These are phyloP conservation scores for Aspergillus aculeatus DNA, from an alignment of 2,329 filamentous ascomycete species.

Conservation along the genomic window DNA sequence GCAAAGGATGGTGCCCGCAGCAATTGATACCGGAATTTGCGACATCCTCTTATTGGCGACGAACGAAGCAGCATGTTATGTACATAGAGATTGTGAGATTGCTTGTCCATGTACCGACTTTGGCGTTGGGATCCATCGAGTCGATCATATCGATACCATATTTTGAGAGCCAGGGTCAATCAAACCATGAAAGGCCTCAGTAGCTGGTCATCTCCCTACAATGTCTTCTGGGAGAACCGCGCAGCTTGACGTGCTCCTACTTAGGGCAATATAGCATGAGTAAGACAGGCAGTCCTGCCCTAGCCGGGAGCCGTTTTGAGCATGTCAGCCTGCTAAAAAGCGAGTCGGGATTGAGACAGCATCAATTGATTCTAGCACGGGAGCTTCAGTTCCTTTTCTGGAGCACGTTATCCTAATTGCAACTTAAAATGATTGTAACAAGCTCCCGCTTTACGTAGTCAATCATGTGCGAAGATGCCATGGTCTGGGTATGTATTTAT, in stretches of 20 bases:
- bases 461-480: no score
- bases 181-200: conserved; percentile 2
- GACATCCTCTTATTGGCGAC: conserved; percentile 25
- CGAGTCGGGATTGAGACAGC: not conserved
- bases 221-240: not conserved
- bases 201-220: not conserved
- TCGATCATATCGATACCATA: conserved; percentile 13
- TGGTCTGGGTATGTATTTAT: no score
- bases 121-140: conserved; percentile 34
- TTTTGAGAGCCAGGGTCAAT: not conserved
- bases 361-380: not conserved
- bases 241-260: not conserved
- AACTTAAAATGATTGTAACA: not conserved
- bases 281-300: not conserved
- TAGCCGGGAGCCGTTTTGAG: not conserved
- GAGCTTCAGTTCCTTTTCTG: not conserved
- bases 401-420: not conserved
- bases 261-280: not conserved
- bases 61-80: conserved; percentile 35
- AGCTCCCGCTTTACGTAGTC: no score
- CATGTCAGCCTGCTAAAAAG: not conserved
- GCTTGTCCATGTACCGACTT: conserved; percentile 35
- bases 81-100: conserved; percentile 41
- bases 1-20: conserved; percentile 80
- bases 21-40: conserved; percentile 58